A percentile compares a stretch with the other conserved stretches of the same genome.
Evolutionary conservation across 2,329 filamentous ascomycete genomes (phyloP).

Genomic region (Stachybotrys chartarum): DNA sequence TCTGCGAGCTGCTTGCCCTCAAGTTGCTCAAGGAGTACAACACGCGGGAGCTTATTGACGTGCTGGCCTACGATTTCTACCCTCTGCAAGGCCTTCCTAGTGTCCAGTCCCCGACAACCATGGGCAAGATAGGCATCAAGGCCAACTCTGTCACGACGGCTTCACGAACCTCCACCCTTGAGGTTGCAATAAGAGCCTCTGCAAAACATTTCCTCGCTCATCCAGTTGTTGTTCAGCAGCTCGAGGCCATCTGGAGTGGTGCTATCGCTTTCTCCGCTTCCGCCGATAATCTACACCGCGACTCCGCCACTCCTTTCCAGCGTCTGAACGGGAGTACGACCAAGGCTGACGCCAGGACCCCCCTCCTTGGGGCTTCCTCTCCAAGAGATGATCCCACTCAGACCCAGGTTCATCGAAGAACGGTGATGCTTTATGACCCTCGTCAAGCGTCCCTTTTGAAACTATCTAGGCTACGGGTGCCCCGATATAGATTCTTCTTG

Average conservation of each 20-base stretch:
- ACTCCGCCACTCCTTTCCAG: constrained; percentile 18
- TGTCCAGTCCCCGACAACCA: constrained; percentile 26
- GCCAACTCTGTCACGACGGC: constrained; percentile 46
- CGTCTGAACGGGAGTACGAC: constrained; percentile 15
- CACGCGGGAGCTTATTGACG: constrained; percentile 86
- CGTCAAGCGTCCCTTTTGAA: constrained; percentile 87
- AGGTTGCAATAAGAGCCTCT: constrained; percentile 87
- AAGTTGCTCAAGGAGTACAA: constrained; percentile 85
- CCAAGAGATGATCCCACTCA: constrained; percentile 23
- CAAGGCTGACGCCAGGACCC: constrained; percentile 40
- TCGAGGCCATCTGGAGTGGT: constrained; percentile 97
- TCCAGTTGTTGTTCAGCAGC: constrained; percentile 82
- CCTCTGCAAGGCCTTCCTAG: constrained; percentile 73
- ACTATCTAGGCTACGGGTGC: constrained; percentile 81
- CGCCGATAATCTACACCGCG: constrained; percentile 76
- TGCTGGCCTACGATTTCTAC: constrained; percentile 90
- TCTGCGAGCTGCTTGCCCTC: constrained; percentile 86
- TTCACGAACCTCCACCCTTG: constrained; percentile 80
- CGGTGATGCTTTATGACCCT: constrained; percentile 84
- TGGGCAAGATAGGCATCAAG: constrained; percentile 25
- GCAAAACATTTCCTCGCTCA: constrained; percentile 90
- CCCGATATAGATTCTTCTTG: constrained; percentile 83
- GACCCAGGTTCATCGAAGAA: constrained; percentile 51
- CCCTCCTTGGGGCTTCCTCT: constrained; percentile 35
- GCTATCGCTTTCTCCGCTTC: constrained; percentile 91